Conservation (phyloP, 163 green algal species). For the Chloromonas sp. region DNA sequence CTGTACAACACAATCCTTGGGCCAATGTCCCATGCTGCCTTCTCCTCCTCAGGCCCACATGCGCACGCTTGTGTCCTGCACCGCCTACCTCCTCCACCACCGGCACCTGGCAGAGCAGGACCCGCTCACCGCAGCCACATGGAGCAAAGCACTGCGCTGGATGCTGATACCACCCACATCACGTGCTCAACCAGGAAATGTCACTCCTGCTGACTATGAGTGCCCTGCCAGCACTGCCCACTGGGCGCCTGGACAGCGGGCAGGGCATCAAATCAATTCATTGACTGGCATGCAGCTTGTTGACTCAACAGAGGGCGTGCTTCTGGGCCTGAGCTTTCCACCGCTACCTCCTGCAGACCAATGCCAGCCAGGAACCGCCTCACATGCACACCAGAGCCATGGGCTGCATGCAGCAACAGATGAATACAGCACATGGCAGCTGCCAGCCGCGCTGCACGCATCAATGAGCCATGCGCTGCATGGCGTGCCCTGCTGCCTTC, state of each 20-base stretch:
- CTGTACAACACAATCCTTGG: too few relatives aligned
- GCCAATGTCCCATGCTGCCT: background rate
- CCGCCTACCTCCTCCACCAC: conserved; percentile 24
- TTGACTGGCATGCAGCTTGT: too few relatives aligned
- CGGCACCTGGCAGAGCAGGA: conserved; percentile 17
- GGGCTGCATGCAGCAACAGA: background rate
- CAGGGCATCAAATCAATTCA: too few relatives aligned
- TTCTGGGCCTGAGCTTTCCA: background rate
- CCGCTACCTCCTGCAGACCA: background rate
- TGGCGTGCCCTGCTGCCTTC: background rate
- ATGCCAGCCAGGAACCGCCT: background rate
- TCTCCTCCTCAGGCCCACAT: background rate
- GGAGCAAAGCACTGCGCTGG: background rate
- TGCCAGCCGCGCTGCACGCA: background rate
- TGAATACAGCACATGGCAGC: background rate
- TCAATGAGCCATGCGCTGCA: background rate
- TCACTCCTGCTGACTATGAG: background rate
- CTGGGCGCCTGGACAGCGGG: too few relatives aligned
- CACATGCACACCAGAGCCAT: background rate
- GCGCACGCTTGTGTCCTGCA: conserved; percentile 9
- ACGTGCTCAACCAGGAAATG: background rate
- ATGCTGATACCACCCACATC: background rate
- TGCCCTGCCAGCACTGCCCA: too few relatives aligned
- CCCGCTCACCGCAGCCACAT: background rate
- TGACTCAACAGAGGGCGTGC: too few relatives aligned